Conservation (phyloP, 2,329 filamentous ascomycete species). For the Colletotrichum paranaense region DNA sequence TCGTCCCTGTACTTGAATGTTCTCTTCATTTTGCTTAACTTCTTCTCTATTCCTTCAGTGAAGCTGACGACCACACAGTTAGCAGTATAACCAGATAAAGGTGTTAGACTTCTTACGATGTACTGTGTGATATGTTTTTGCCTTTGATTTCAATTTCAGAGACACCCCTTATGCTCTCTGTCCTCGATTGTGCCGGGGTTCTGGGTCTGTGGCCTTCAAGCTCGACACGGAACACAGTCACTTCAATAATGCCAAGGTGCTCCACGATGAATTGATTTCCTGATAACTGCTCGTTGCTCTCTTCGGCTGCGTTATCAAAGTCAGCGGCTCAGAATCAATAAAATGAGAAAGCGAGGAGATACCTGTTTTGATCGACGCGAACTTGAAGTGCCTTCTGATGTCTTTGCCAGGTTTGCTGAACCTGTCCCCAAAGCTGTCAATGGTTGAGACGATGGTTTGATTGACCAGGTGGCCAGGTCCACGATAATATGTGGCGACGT, state of each 20-base stretch:
- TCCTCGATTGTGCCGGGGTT: no score
- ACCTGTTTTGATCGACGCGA: background rate
- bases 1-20: background rate
- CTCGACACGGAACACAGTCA: background rate
- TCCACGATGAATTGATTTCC: background rate
- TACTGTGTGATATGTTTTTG: background rate
- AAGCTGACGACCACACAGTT: background rate
- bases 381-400: background rate
- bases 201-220: no score
- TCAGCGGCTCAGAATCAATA: background rate
- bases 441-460: fast-evolving
- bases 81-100: background rate
- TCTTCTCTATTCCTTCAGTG: background rate
- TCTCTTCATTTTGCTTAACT: no score
- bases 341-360: fast-evolving
- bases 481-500: fast-evolving
- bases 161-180: background rate
- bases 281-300: background rate
- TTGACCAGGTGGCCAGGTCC: fast-evolving
- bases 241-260: background rate
- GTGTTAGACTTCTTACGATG: background rate
- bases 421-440: fast-evolving
- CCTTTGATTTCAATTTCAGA: slow-evolving; percentile 9
- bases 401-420: background rate
- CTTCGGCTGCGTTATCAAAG: background rate